Evolutionary conservation across 495 filamentous ascomycete species (phyloP), one percentile per base, ranked within the genome.

Genomic region (Trichocladium antarcticum): DNA sequence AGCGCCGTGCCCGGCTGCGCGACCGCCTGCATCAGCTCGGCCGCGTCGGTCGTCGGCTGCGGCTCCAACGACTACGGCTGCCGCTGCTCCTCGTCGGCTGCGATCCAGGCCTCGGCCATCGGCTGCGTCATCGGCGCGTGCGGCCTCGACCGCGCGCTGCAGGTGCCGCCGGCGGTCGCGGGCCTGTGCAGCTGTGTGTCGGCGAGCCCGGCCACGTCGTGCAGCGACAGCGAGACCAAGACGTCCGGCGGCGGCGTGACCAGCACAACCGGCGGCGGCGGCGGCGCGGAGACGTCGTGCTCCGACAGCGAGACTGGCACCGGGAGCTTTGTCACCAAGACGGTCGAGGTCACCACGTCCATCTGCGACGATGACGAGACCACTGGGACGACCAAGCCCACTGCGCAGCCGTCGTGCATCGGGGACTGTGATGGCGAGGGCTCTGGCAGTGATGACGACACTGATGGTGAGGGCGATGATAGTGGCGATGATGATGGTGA

Each of bases 1-100:
- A 19, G 32, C 8, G 40, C 40, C 31, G 15, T 50, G 15, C 48
- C 48, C 10, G 11, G 17, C 32, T 50, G 48, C 48, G 48, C 48
- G 5, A 50, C 40, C 10, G 11, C 31, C 42, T 42, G 39, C 40
- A 50, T 50, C 22, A 16, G 7, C 6, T 44, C 40, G 9, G 48
- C 41, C 16, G 41, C 41, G 1, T 3, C 22, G 8, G 34, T 14
- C 1, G 32, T 44, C 15, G 48, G 48, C 40, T 50, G 48, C 42
- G 40, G 27, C 20, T 7, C 12, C 21, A 10, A 15, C 32, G 40
- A 44, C 32, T 44, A 15, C 6, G n/a, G 28, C 6, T 50, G 48
- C 39, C 39, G 35, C 10, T 50, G 47, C 24, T 7, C n/a, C 15
- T 37, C 39, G 31, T 8, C 39, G 1, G 32, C n/a, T 6, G 39